Evolutionary conservation across 1,284 basidiomycete genomes (phyloP), one percentile per base, ranked within the genome.

Genomic region (Ceratobasidium sp.): DNA sequence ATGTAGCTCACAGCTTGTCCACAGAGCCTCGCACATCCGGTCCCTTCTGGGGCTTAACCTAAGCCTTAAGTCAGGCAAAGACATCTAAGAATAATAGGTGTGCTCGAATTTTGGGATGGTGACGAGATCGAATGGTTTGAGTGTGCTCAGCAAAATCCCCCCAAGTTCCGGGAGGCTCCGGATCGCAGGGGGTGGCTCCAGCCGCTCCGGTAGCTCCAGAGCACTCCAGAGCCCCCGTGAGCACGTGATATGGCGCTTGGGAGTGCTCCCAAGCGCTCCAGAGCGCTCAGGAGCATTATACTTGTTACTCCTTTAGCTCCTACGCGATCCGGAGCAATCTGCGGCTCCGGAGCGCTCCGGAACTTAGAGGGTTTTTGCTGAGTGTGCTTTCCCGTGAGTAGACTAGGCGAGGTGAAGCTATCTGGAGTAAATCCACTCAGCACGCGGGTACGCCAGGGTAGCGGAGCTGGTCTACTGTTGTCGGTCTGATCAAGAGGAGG

Each of bases 71-170:
- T 8, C 50, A 32, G 21, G 61, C 32, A 55, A 77, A 74, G 23
- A 75, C 76, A 8, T 73, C 74, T 16, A 77, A 70, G 18, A 77
- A 32, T 14, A 59, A 44, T 1, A 77, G 70, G 49, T 77, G 76
- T 13, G 73, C 61, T 35, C 74, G 41, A 44, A 77, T 71, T 76
- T 72, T 3, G 47, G 46, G 6, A 75, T 52, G 7, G 32, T 47
- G 26, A 77, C 76, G 8, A 76, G 49, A 26, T 58, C 55, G 38
- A 38, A 58, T 13, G 76, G 74, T 9, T 44, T 9, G 14, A 63
- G 49, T 18, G 69, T 28, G 11, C 52, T n/a, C n/a, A n/a, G n/a
- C n/a, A n/a, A n/a, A n/a, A n/a, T n/a, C n/a, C n/a, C n/a, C n/a
- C n/a, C n/a, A n/a, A n/a, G n/a, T n/a, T n/a, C n/a, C n/a, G n/a